Percentiles rank a stretch among this genome's conserved stretches.
These are phyloP conservation scores for Phoma sp. DNA, from an alignment of 2,329 filamentous ascomycete species.

Conservation along the genomic window DNA sequence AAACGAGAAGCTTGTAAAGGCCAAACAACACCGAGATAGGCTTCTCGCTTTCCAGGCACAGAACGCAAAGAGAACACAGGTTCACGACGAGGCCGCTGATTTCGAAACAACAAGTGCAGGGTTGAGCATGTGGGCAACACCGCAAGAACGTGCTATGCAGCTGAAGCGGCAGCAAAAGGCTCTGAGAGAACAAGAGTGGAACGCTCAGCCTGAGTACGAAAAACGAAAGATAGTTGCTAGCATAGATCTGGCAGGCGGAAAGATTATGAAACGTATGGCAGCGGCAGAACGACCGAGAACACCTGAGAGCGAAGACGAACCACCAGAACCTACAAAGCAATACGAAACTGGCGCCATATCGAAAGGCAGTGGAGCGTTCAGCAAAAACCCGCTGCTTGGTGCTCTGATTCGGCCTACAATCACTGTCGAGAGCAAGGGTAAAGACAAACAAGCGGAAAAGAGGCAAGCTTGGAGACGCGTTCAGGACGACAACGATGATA, in stretches of 20 bases:
- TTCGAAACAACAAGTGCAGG: conserved; percentile 68
- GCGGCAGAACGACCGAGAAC: conserved; percentile 62
- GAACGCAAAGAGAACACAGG: conserved; percentile 81
- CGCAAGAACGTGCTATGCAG: conserved; percentile 80
- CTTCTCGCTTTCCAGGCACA: conserved; percentile 83
- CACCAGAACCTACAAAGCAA: conserved; percentile 32
- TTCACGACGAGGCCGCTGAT: conserved; percentile 84
- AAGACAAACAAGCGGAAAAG: conserved; percentile 47
- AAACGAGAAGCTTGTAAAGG: conserved; percentile 69
- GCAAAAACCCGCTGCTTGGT: conserved; percentile 70
- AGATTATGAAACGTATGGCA: conserved; percentile 75
- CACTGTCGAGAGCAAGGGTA: conserved; percentile 59
- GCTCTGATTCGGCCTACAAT: conserved; percentile 69
- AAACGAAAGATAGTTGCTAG: conserved; percentile 84
- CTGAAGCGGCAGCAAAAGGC: conserved; percentile 86
- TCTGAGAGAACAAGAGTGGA: conserved; percentile 85
- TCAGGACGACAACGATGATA: conserved; percentile 61
- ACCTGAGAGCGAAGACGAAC: conserved; percentile 58
- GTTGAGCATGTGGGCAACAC: conserved; percentile 81
- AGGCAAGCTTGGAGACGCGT: conserved; percentile 57
- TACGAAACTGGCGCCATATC: conserved; percentile 31
- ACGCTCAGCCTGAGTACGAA: conserved; percentile 83
- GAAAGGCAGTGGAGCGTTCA: conserved; percentile 64
- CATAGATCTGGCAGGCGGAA: conserved; percentile 80
- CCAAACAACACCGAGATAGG: conserved; percentile 79